Conservation (phyloP, 106 monocot species). For the Apostasia shenzhenica region DNA sequence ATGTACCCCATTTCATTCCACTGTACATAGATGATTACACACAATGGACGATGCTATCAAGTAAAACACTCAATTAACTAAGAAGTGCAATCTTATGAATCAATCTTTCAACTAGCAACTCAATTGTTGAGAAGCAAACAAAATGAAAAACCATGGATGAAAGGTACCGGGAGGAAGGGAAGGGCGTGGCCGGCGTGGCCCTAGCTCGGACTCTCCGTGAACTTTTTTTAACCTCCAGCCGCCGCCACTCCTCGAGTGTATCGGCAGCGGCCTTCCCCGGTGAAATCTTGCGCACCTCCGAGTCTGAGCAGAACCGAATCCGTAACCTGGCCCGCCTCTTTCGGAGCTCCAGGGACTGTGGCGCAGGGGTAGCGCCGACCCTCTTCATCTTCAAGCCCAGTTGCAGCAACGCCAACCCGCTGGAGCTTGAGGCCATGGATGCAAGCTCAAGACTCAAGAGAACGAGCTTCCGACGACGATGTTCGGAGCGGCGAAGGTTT, state of each 20-base stretch:
- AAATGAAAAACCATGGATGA: background rate
- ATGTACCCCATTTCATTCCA: too few species aligned
- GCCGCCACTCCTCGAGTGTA: conserved; percentile 21
- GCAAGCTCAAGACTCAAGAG: background rate
- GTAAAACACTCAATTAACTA: too few species aligned
- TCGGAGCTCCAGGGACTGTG: background rate
- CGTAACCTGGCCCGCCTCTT: conserved; percentile 1
- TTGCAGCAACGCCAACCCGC: conserved; percentile 20
- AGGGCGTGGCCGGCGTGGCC: conserved; percentile 29
- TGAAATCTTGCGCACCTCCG: conserved; percentile 8
- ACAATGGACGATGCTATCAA: too few species aligned
- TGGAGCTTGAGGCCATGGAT: conserved; percentile 41
- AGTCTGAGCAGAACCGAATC: conserved; percentile 19
- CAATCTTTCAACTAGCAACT: too few species aligned
- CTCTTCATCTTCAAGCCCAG: conserved; percentile 9
- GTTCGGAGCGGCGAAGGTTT: background rate
- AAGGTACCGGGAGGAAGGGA: conserved; percentile 32
- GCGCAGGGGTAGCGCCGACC: background rate
- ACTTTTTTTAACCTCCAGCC: conserved; percentile 17
- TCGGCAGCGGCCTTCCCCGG: conserved; percentile 8
- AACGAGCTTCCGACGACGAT: background rate
- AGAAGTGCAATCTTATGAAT: too few species aligned
- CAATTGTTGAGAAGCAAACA: too few species aligned
- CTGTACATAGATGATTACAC: too few species aligned
- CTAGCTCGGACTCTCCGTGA: conserved; percentile 13